Percentiles rank a stretch among this genome's conserved stretches.
phyloP scores from a whole-genome alignment of 768 basidiomycete genomes.

The Boletus sensibilis region DNA sequence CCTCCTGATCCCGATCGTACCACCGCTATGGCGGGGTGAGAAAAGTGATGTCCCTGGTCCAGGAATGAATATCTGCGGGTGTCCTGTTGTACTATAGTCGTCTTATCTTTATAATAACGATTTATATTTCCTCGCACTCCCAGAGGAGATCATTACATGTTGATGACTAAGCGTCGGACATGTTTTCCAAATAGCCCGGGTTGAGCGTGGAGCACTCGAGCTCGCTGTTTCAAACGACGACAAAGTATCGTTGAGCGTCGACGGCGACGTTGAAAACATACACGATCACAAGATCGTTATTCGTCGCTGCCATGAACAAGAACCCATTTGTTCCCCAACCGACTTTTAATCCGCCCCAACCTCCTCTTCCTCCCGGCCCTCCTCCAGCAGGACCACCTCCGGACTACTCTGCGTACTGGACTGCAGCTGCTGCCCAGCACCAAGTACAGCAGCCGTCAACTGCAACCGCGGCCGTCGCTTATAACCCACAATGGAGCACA shows the following conservation, averaged over 20 bases:
- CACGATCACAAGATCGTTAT: slow-evolving; percentile 12
- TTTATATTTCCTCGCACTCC: too few species aligned
- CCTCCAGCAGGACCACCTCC: slow-evolving; percentile 70
- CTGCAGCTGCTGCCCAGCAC: slow-evolving; percentile 50
- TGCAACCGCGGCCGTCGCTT: slow-evolving; percentile 46
- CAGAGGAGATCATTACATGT: background rate
- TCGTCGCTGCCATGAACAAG: slow-evolving; percentile 63
- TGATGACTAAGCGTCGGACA: slow-evolving; percentile 28
- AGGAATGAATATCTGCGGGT: background rate
- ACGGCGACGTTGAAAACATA: slow-evolving; percentile 2
- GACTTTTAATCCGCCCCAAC: slow-evolving; percentile 67
- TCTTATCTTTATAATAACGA: background rate
- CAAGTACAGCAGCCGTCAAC: slow-evolving; percentile 35
- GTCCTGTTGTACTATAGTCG: background rate
- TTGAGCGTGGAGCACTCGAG: slow-evolving; percentile 11
- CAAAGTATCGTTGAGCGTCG: slow-evolving; percentile 13
- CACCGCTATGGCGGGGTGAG: background rate
- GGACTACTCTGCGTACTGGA: slow-evolving; percentile 81
- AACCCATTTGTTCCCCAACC: slow-evolving; percentile 77
- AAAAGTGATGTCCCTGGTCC: too few species aligned
- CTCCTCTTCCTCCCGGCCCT: slow-evolving; percentile 78
- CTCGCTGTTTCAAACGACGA: slow-evolving; percentile 25
- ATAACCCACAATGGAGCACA: slow-evolving; percentile 65
- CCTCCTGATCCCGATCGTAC: background rate
- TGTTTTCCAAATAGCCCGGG: slow-evolving; percentile 8